phyloP scores from a whole-genome alignment of 306 rosid genomes.

The Trichosanthes cucumerina region DNA sequence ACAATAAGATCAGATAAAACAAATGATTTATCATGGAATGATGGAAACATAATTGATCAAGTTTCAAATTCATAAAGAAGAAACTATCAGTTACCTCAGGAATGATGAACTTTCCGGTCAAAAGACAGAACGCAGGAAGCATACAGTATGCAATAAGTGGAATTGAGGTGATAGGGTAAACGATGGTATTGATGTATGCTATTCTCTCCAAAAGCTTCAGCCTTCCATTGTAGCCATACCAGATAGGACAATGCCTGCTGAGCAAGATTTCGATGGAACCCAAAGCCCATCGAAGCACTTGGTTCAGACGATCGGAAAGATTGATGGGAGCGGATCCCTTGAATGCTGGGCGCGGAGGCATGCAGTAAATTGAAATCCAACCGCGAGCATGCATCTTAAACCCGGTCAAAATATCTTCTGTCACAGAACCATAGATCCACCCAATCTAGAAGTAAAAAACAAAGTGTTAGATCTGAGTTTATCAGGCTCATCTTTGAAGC shows the following conservation, averaged over 20 bases:
- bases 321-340: slow-evolving; percentile 99
- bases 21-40: background rate
- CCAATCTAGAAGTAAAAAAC: slow-evolving; percentile 60
- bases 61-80: background rate
- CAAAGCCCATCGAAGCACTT: slow-evolving; percentile 99
- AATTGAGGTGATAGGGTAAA: slow-evolving; percentile 88
- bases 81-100: slow-evolving; percentile 58
- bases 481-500: background rate
- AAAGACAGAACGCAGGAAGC: slow-evolving; percentile 95
- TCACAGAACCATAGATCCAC: slow-evolving; percentile 99
- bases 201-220: slow-evolving; percentile 66
- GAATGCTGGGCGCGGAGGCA: slow-evolving; percentile 98
- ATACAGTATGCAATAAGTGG: slow-evolving; percentile 81
- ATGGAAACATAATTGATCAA: background rate
- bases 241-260: slow-evolving; percentile 97
- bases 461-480: background rate
- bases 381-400: slow-evolving; percentile 99
- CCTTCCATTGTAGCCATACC: slow-evolving; percentile 96
- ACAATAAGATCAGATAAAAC: background rate
- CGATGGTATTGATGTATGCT: slow-evolving; percentile 92
- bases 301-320: slow-evolving; percentile 98
- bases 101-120: slow-evolving; percentile 88
- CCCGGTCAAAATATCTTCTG: slow-evolving; percentile 98
- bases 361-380: slow-evolving; percentile 94
- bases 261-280: slow-evolving; percentile 97